Conservation (phyloP, 2,329 filamentous ascomycete species). For the Fusarium decemcellulare region DNA sequence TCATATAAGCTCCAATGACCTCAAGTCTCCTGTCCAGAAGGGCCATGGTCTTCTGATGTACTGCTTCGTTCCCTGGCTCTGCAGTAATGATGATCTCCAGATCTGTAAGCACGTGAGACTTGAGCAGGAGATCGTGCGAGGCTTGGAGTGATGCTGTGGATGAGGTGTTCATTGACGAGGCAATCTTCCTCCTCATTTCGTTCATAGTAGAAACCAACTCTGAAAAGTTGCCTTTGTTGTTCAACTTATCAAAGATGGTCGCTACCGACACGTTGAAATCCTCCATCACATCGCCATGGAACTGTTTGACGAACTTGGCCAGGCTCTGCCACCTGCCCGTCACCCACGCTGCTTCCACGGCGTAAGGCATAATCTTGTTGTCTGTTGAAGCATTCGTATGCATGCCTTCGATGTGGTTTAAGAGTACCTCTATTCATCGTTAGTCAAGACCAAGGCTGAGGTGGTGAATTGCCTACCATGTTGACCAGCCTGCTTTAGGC, state of each 20-base stretch:
- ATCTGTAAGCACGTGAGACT: constrained; percentile 89
- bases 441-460: constrained; percentile 24
- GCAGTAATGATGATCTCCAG: constrained; percentile 80
- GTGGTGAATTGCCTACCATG: constrained; percentile 76
- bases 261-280: constrained; percentile 91
- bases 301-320: constrained; percentile 73
- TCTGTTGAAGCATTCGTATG: constrained; percentile 65
- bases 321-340: constrained; percentile 86
- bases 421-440: constrained; percentile 75
- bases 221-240: constrained; percentile 65
- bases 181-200: constrained; percentile 77
- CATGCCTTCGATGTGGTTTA: constrained; percentile 90
- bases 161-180: constrained; percentile 81
- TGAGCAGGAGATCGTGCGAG: constrained; percentile 87
- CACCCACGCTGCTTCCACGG: constrained; percentile 92
- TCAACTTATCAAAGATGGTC: constrained; percentile 67
- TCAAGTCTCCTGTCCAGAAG: constrained; percentile 83
- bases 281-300: constrained; percentile 61
- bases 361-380: constrained; percentile 82
- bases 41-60: constrained; percentile 50
- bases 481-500: constrained; percentile 95
- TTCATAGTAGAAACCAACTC: constrained; percentile 72
- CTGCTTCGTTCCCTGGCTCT: constrained; percentile 59
- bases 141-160: constrained; percentile 85
- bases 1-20: constrained; percentile 87